These are phyloP conservation scores for Cercospora nicotianae DNA, from an alignment of 2,329 filamentous ascomycete genomes.

Conservation along the genomic window DNA sequence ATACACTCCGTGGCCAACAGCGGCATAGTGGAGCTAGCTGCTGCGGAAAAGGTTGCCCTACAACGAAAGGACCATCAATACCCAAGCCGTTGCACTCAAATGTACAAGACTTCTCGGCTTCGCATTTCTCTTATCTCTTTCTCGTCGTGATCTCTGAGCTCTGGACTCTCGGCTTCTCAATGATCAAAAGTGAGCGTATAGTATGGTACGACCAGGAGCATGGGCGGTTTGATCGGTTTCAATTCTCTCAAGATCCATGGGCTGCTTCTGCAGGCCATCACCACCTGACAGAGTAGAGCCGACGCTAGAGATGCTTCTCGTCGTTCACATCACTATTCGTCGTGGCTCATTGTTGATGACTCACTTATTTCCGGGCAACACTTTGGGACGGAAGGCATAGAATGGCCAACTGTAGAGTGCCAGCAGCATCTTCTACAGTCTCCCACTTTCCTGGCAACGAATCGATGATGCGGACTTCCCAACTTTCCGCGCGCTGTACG, in stretches of 20 bases:
- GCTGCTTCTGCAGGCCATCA: too few species aligned
- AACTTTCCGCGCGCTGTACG: neutral
- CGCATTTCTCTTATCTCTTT: too few species aligned
- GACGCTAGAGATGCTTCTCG: too few species aligned
- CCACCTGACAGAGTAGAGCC: too few species aligned
- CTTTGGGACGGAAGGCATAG: neutral
- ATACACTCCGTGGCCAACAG: too few species aligned
- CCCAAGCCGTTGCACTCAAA: neutral
- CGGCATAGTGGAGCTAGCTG: neutral
- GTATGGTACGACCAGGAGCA: too few species aligned
- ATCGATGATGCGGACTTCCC: neutral
- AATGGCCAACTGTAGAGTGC: neutral
- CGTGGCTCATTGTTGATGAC: neutral
- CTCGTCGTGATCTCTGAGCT: too few species aligned
- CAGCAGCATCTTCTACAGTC: neutral
- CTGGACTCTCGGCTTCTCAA: neutral
- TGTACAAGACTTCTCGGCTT: neutral
- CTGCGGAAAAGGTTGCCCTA: neutral
- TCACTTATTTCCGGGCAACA: neutral
- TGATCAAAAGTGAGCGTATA: too few species aligned
- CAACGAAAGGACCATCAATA: neutral
- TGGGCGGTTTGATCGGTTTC: too few species aligned
- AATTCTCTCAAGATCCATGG: too few species aligned
- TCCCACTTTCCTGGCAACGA: neutral
- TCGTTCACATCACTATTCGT: too few species aligned